Evolutionary conservation across 306 rosid species (phyloP).

Genomic region (Styphnolobium japonicum): DNA sequence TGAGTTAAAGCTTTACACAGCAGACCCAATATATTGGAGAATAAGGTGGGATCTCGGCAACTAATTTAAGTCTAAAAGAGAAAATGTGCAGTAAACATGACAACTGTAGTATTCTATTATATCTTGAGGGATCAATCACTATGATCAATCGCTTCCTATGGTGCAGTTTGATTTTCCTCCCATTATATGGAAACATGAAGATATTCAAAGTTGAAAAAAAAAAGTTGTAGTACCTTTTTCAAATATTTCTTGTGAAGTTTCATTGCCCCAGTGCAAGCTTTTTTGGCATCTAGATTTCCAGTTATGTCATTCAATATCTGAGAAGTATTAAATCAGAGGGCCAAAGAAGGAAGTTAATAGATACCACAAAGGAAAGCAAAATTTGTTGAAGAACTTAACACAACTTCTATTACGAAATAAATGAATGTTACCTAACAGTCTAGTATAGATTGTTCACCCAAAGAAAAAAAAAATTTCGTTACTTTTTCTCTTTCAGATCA

Average conservation of each 20-base stretch:
- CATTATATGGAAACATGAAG: not conserved
- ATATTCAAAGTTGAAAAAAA: not conserved
- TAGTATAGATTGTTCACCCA: not conserved
- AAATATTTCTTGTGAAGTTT: slow-evolving; percentile 94
- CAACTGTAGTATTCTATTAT: not conserved
- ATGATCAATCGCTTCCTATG: not conserved
- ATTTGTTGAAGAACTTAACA: not conserved
- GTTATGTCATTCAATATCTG: slow-evolving; percentile 92
- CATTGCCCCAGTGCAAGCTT: slow-evolving; percentile 88
- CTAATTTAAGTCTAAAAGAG: not conserved
- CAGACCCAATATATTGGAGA: not conserved
- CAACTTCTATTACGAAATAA: not conserved
- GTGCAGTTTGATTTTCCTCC: not conserved
- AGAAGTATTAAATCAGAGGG: not conserved
- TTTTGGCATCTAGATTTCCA: slow-evolving; percentile 94
- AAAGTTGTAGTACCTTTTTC: slow-evolving; percentile 58
- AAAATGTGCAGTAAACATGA: not conserved
- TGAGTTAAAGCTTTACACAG: not conserved
- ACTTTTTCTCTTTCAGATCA: not conserved
- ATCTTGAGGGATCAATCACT: not conserved
- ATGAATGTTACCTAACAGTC: not conserved
- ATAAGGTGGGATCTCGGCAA: not conserved
- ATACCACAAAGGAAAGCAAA: not conserved
- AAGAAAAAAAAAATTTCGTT: not conserved
- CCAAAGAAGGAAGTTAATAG: not conserved